Conservation (phyloP, 495 filamentous ascomycete species). For the Lasiosphaeria miniovina region DNA sequence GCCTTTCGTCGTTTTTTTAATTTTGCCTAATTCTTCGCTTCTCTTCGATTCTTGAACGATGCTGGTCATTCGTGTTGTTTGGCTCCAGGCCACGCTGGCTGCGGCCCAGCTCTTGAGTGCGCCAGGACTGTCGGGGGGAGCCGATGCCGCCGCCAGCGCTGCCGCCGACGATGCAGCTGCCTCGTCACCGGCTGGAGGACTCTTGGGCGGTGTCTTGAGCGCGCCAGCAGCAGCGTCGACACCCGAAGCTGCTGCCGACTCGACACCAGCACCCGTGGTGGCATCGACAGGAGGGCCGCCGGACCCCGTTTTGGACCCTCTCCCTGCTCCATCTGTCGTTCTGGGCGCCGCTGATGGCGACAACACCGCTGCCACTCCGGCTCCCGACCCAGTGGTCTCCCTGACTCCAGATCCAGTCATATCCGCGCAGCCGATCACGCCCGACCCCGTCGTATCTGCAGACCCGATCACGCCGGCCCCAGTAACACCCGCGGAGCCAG, state of each 20-base stretch:
- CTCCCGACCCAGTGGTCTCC: constrained; percentile 1
- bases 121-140: constrained; percentile 13
- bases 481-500: not conserved
- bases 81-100: constrained; percentile 27
- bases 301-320: constrained; percentile 1
- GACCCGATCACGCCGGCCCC: not conserved
- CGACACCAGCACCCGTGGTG: not conserved
- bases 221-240: not conserved
- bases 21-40: too few species aligned
- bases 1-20: too few species aligned
- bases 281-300: constrained; percentile 3
- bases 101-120: constrained; percentile 20
- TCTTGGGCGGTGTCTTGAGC: too few species aligned
- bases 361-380: not conserved
- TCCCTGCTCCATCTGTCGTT: constrained; percentile 6
- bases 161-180: too few species aligned
- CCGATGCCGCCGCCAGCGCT: not conserved
- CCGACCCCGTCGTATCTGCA: not conserved
- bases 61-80: constrained; percentile 32
- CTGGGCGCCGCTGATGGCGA: not conserved
- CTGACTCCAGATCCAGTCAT: not conserved
- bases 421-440: not conserved
- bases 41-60: constrained; percentile 17
- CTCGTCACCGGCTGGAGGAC: too few species aligned
- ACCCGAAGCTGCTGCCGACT: not conserved